Evolutionary conservation across 2,329 filamentous ascomycete genomes (phyloP).

Genomic region (Exophiala alcalophila): DNA sequence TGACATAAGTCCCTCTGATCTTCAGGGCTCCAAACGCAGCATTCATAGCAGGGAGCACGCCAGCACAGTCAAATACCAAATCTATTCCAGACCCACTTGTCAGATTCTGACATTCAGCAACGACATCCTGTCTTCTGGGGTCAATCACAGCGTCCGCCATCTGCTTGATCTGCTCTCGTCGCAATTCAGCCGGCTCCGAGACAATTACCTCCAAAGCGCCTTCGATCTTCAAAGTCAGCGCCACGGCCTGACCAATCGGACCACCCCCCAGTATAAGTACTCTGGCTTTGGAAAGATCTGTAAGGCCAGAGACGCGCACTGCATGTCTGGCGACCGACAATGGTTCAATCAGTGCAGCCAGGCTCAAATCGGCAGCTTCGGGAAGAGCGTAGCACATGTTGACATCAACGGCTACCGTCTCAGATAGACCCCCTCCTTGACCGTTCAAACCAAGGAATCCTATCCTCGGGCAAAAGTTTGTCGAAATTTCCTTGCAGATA

Average conservation of each 20-base stretch:
- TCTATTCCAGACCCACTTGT: conserved; percentile 33
- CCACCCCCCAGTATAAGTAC: conserved; percentile 12
- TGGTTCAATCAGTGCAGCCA: conserved; percentile 10
- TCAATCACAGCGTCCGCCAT: conserved; percentile 2
- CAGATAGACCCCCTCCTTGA: neutral
- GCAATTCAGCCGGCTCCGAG: conserved; percentile 4
- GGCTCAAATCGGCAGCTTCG: neutral
- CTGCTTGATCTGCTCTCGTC: neutral
- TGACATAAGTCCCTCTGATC: conserved; percentile 34
- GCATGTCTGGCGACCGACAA: conserved; percentile 10
- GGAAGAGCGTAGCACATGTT: conserved; percentile 37
- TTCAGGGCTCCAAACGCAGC: conserved; percentile 34
- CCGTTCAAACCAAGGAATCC: conserved; percentile 8
- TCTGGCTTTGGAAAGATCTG: neutral
- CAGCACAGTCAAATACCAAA: conserved; percentile 36
- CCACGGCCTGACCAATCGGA: conserved; percentile 9
- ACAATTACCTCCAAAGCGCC: conserved; percentile 6
- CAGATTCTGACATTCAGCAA: conserved; percentile 29
- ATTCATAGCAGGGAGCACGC: conserved; percentile 32
- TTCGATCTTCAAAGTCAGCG: neutral
- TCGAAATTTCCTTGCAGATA: neutral
- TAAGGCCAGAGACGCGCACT: neutral
- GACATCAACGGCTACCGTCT: conserved; percentile 34
- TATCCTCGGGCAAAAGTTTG: conserved; percentile 4
- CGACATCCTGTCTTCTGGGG: conserved; percentile 23